These are phyloP conservation scores for Musa itinerans DNA, from an alignment of 176 grass and related monocot genomes.

Conservation along the genomic window DNA sequence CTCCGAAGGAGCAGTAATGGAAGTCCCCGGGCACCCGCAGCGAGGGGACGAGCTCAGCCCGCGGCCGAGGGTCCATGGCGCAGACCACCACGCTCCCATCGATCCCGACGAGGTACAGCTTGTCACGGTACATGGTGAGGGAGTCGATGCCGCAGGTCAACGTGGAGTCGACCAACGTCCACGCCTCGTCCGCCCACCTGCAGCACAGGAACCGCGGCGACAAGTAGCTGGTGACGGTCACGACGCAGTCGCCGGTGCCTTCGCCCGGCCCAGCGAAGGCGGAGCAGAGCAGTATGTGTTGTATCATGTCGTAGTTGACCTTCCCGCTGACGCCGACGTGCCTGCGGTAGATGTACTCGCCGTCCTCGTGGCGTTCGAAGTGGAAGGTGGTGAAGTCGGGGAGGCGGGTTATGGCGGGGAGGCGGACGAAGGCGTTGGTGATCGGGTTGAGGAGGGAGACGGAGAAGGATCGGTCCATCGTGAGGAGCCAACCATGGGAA, in stretches of 20 bases:
- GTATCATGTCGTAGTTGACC: background rate
- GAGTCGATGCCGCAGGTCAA: background rate
- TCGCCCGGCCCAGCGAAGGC: background rate
- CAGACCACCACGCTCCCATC: background rate
- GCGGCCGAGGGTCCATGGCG: background rate
- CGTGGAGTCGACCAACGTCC: background rate
- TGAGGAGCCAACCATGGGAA: background rate
- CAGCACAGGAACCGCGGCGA: background rate
- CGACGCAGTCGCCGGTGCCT: background rate
- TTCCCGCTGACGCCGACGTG: background rate
- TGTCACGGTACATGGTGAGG: background rate
- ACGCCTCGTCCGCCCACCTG: background rate
- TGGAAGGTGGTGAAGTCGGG: background rate
- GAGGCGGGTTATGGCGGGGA: background rate
- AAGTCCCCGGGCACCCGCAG: background rate
- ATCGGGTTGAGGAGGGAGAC: background rate
- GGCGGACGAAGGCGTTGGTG: background rate
- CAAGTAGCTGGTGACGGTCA: background rate
- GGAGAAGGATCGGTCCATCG: background rate
- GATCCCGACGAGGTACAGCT: background rate
- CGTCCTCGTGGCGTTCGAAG: background rate
- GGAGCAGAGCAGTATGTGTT: background rate
- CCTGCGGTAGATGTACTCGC: background rate
- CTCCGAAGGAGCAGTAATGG: background rate
- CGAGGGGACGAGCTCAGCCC: background rate